Conservation (phyloP, 192 early-diverging fungal species). For the Coemansia sp. region DNA sequence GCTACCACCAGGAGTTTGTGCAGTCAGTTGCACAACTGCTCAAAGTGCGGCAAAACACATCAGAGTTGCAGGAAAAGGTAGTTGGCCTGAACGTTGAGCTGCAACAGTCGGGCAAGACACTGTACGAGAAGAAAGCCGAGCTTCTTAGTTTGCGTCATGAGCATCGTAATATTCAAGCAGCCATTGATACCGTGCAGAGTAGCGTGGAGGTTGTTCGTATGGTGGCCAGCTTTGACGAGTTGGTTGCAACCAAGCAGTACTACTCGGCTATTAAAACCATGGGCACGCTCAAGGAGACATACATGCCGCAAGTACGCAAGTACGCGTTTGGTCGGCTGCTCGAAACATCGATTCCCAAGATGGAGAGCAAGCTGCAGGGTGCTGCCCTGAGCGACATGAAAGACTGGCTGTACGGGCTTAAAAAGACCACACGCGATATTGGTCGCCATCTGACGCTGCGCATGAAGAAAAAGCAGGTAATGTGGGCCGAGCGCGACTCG, state of each 20-base stretch:
- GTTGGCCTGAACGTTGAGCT: conserved; percentile 81
- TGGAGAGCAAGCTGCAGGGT: conserved; percentile 82
- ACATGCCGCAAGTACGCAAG: conserved; percentile 69
- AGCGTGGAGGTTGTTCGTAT: conserved; percentile 88
- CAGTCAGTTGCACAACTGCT: conserved; percentile 92
- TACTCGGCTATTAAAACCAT: conserved; percentile 90
- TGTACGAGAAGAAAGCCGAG: conserved; percentile 75
- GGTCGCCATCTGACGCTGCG: conserved; percentile 81
- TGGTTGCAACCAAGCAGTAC: conserved; percentile 80
- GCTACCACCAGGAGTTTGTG: conserved; percentile 84
- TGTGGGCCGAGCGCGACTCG: conserved; percentile 47
- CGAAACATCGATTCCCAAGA: conserved; percentile 82
- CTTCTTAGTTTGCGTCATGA: conserved; percentile 70
- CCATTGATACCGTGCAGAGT: conserved; percentile 72
- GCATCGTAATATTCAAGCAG: conserved; percentile 84
- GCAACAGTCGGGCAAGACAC: conserved; percentile 73
- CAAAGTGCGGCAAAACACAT: conserved; percentile 87
- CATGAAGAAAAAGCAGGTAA: conserved; percentile 67
- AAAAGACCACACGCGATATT: conserved; percentile 74
- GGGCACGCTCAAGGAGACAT: conserved; percentile 73
- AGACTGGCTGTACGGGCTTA: conserved; percentile 87
- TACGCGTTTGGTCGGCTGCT: conserved; percentile 85
- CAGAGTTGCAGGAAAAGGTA: conserved; percentile 80
- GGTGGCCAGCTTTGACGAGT: conserved; percentile 75
- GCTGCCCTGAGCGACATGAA: conserved; percentile 84